These are phyloP conservation scores for Diplotaxis tenuifolia DNA, from an alignment of 345 rosid genomes.

Conservation along the genomic window DNA sequence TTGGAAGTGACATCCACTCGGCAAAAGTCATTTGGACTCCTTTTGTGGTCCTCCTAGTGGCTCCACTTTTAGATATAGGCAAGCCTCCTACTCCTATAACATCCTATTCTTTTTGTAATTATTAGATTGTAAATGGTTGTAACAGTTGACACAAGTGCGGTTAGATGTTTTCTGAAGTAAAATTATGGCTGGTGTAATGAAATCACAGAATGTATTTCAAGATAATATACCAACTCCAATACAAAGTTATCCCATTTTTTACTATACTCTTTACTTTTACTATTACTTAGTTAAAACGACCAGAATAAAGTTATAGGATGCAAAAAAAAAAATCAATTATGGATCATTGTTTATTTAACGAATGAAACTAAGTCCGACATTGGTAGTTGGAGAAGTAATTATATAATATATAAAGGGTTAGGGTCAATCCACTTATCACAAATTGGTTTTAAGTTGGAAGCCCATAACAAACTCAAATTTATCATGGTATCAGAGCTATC, in stretches of 20 bases:
- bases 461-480: too few relatives aligned
- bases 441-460: too few relatives aligned
- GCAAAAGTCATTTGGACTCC: conserved; percentile 25
- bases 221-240: background rate
- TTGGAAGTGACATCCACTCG: conserved; percentile 34
- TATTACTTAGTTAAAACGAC: background rate
- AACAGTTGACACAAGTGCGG: conserved; percentile 17
- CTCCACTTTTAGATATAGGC: conserved; percentile 18
- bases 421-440: too few relatives aligned
- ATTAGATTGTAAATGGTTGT: conserved; percentile 8
- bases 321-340: too few relatives aligned
- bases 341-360: too few relatives aligned
- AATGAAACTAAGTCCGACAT: too few relatives aligned
- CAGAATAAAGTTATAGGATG: background rate
- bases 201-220: background rate
- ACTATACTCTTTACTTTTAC: background rate
- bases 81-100: conserved; percentile 19
- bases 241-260: background rate
- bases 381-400: too few relatives aligned
- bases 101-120: background rate
- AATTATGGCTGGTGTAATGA: conserved; percentile 2
- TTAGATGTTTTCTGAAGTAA: background rate
- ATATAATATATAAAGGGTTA: too few relatives aligned
- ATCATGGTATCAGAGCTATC: too few relatives aligned
- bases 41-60: conserved; percentile 28